Evolutionary conservation across 768 basidiomycete species (phyloP), one percentile per base, ranked within the genome.

Genomic region (Galerina marginata): DNA sequence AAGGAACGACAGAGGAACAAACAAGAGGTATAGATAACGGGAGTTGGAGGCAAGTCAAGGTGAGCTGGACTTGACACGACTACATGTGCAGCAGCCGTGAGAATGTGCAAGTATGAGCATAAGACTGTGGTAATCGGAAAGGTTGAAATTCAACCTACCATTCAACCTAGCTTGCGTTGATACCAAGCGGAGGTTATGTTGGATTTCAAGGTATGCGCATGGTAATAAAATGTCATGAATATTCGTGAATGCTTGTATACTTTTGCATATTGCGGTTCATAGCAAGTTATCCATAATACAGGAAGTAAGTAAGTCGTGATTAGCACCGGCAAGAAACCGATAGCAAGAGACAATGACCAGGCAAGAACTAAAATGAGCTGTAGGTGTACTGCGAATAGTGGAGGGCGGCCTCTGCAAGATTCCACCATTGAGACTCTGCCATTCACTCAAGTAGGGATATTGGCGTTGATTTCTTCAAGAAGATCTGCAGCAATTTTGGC

Each of bases 401-500:
- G 11, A 44, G 20, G 20, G 45, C 20, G 39, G 25, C 48, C 54
- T 49, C 58, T 50, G 43, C 54, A 47, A 36, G 38, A 42, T 15
- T 56, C 56, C 46, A 47, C 33, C 43, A 44, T 44, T 23, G 50
- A 44, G 10, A 56, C 36, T 11, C 38, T 42, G 23, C 42, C 20
- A 53, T 40, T 56, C 78, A 48, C 72, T 73, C 62, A 77, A 20
- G 72, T 50, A 48, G 83, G 83, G 62, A 84, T 78, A 69, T 83
- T 80, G 47, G 78, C 76, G 49, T 78, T 74, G 48, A 86, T 82
- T 65, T 82, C 81, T 56, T 88, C 85, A 60, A 91, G 72, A 38
- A 92, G 77, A 47, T 91, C 90, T 62, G 82, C 77, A 7, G 90
- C 89, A 61, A 90, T 84, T 76, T 90, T 90, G 43, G 87, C 84